Conservation (phyloP, 805 yeast genomes). For the Kodamaea fukazawae region DNA sequence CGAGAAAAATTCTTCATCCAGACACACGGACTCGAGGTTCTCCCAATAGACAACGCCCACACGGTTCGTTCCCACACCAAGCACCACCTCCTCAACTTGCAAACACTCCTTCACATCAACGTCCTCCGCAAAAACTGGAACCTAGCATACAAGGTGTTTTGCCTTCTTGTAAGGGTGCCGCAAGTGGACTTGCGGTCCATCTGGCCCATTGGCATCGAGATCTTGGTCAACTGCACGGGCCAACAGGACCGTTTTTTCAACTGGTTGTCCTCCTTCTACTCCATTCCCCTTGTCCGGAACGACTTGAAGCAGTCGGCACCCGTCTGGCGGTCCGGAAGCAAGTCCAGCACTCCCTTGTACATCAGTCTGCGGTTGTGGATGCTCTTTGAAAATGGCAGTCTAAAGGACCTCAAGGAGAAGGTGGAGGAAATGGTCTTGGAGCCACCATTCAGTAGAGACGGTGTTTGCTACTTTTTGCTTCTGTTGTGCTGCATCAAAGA, state of each 20-base stretch:
- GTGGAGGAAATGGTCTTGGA: conserved; percentile 37
- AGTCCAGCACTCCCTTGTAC: conserved; percentile 41
- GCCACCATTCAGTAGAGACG: conserved; percentile 44
- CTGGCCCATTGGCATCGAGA: conserved; percentile 66
- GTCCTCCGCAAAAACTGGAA: conserved; percentile 52
- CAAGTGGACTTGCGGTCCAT: conserved; percentile 51
- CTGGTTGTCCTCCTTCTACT: conserved; percentile 34
- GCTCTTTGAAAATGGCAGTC: conserved; percentile 34
- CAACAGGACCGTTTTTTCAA: conserved; percentile 33
- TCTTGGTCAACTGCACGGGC: conserved; percentile 28
- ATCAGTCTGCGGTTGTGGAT: conserved; percentile 43
- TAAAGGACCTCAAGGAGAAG: conserved; percentile 29
- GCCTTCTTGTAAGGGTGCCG: conserved; percentile 47
- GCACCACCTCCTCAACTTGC: conserved; percentile 35
- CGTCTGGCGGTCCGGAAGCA: conserved; percentile 39
- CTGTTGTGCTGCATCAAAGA: conserved; percentile 23
- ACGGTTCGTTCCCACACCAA: conserved; percentile 11
- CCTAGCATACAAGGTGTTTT: conserved; percentile 51
- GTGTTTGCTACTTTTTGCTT: conserved; percentile 36
- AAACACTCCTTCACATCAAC: conserved; percentile 47
- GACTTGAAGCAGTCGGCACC: conserved; percentile 23
- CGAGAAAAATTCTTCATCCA: conserved; percentile 17
- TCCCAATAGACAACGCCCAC: conserved; percentile 11
- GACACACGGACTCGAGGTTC: conserved; percentile 19
- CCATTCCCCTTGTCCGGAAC: conserved; percentile 12